Evolutionary conservation across 1,284 basidiomycete species (phyloP).

Genomic region (Pulveroboletus sp.): DNA sequence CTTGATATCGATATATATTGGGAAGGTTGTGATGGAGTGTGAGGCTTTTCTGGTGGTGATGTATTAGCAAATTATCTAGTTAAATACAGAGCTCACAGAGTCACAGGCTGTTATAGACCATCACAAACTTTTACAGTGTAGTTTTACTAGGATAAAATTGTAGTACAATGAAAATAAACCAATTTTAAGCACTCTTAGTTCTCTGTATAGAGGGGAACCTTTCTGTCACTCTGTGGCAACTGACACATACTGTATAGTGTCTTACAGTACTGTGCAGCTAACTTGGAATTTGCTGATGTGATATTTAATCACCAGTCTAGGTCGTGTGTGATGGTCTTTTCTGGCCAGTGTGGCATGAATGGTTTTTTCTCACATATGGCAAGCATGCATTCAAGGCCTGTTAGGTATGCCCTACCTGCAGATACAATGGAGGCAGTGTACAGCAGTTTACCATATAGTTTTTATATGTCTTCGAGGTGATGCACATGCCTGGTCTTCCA

Average conservation of each 20-base stretch:
- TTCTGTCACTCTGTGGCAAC: no score
- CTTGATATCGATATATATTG: fast-evolving
- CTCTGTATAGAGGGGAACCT: no score
- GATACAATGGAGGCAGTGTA: neutral
- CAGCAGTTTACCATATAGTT: constrained; percentile 3
- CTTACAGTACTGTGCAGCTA: no score
- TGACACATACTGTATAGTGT: no score
- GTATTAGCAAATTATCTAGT: no score
- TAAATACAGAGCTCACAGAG: no score
- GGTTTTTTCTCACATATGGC: neutral
- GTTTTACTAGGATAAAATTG: no score
- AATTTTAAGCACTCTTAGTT: no score
- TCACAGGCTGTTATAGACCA: no score
- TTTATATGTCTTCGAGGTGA: neutral
- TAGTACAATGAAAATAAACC: no score
- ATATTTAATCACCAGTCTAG: neutral
- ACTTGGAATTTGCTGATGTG: neutral
- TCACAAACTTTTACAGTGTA: no score
- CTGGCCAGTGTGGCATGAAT: constrained; percentile 1
- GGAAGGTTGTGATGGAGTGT: neutral
- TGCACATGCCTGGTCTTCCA: neutral
- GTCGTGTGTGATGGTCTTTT: neutral
- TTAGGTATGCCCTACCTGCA: constrained; percentile 4
- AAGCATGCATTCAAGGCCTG: constrained; percentile 9
- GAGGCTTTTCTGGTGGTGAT: no score